A percentile compares a stretch with the other conserved stretches of the same genome.
Evolutionary conservation across 495 filamentous ascomycete genomes (phyloP).

Genomic region (Penicillium roqueforti): DNA sequence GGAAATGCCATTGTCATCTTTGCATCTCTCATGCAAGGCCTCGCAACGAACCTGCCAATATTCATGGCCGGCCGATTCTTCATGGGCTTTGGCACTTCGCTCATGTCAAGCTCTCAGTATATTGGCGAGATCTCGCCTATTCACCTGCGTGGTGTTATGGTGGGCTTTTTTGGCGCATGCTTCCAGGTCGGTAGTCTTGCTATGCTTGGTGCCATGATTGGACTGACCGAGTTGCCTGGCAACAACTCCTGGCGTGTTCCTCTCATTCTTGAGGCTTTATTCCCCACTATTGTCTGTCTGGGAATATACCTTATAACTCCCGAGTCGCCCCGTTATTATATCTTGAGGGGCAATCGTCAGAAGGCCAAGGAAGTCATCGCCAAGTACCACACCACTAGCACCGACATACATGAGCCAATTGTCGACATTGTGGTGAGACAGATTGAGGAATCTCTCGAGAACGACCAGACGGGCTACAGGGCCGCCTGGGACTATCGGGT

Average conservation of each 20-base stretch:
- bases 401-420: slow-evolving; percentile 35
- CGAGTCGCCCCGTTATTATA: slow-evolving; percentile 40
- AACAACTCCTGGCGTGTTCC: slow-evolving; percentile 36
- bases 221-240: slow-evolving; percentile 22
- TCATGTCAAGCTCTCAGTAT: slow-evolving; percentile 41
- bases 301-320: slow-evolving; percentile 36
- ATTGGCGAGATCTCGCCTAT: slow-evolving; percentile 43
- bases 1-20: slow-evolving; percentile 38
- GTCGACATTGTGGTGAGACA: slow-evolving; percentile 36
- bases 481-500: slow-evolving; percentile 38
- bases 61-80: slow-evolving; percentile 43
- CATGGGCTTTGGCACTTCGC: slow-evolving; percentile 38
- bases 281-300: slow-evolving; percentile 37
- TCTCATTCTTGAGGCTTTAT: slow-evolving; percentile 35
- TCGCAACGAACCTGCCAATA: slow-evolving; percentile 28
- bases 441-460: slow-evolving; percentile 39
- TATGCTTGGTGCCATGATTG: slow-evolving; percentile 38
- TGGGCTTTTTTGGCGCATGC: slow-evolving; percentile 43
- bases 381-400: slow-evolving; percentile 37
- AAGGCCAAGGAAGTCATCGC: slow-evolving; percentile 34
- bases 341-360: slow-evolving; percentile 35
- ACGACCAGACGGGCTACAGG: slow-evolving; percentile 21
- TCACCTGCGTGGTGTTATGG: slow-evolving; percentile 41
- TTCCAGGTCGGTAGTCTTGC: slow-evolving; percentile 39
- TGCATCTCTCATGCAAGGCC: slow-evolving; percentile 37